Evolutionary conservation across 352 stramenopile genomes (phyloP).

Genomic region (Globisporangium paddicum): DNA sequence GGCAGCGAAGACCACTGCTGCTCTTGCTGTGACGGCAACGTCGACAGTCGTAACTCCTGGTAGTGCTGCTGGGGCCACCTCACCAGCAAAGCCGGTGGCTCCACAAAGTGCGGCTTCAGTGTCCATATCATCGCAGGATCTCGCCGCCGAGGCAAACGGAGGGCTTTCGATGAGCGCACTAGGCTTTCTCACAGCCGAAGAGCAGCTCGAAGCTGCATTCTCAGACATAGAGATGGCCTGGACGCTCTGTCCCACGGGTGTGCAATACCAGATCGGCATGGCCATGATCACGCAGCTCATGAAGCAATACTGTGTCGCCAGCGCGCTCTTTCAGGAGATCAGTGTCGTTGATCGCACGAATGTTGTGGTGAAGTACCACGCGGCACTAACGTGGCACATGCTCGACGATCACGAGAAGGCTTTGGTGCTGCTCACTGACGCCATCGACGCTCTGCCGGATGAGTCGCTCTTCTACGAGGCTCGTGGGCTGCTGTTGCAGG

Average conservation of each 20-base stretch:
- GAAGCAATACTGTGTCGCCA: conserved; percentile 35
- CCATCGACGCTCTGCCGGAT: conserved; percentile 41
- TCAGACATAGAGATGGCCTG: conserved; percentile 80
- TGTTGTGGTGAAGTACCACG: conserved; percentile 60
- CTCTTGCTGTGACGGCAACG: not conserved
- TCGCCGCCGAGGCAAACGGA: conserved; percentile 12
- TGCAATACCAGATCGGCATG: conserved; percentile 61
- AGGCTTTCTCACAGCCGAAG: conserved; percentile 19
- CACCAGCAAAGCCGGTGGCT: not conserved
- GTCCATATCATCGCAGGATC: not conserved
- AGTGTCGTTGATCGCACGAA: conserved; percentile 22
- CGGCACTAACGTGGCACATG: conserved; percentile 50
- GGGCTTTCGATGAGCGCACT: conserved; percentile 8
- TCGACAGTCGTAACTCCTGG: not conserved
- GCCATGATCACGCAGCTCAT: conserved; percentile 74
- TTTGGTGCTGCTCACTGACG: conserved; percentile 43
- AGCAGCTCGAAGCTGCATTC: conserved; percentile 70
- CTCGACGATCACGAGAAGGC: conserved; percentile 40
- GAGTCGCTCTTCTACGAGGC: conserved; percentile 62
- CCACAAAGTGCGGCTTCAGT: not conserved
- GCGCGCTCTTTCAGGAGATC: conserved; percentile 35
- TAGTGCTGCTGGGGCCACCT: not conserved
- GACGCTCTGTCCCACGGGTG: conserved; percentile 30
- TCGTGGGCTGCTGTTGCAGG: conserved; percentile 50
- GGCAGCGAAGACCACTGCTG: not conserved